Evolutionary conservation across 768 basidiomycete species (phyloP).

Genomic region (Termitomyces sp.): DNA sequence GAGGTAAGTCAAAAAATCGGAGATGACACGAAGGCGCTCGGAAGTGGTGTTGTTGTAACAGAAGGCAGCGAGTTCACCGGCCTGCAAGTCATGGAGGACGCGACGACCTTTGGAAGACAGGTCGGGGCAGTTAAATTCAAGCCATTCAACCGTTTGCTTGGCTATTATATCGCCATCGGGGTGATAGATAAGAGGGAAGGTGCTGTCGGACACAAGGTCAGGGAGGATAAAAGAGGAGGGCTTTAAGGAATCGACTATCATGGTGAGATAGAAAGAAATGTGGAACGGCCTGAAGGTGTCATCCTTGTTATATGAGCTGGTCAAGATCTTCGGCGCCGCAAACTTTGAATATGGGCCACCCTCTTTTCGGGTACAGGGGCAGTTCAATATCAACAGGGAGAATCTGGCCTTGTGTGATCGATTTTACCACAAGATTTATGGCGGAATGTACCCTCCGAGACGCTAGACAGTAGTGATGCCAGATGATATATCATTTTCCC

Average conservation of each 20-base stretch:
- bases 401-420: background rate
- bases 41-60: slow-evolving; percentile 57
- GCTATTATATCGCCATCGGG: slow-evolving; percentile 42
- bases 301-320: background rate
- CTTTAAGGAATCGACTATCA: background rate
- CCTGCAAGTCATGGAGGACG: slow-evolving; percentile 56
- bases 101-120: slow-evolving; percentile 39
- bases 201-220: slow-evolving; percentile 51
- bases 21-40: slow-evolving; percentile 58
- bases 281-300: background rate
- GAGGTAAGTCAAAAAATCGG: slow-evolving; percentile 65
- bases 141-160: slow-evolving; percentile 45
- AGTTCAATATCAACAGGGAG: no score
- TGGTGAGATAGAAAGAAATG: background rate
- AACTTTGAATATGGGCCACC: background rate
- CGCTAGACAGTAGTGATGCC: no score
- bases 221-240: slow-evolving; percentile 41
- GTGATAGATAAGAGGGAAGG: slow-evolving; percentile 41
- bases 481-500: background rate
- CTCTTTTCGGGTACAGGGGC: background rate
- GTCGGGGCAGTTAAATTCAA: slow-evolving; percentile 42
- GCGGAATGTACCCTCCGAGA: no score
- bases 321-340: background rate
- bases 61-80: slow-evolving; percentile 62
- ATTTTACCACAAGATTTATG: no score